phyloP scores from a whole-genome alignment of 2,329 filamentous ascomycete species.

The Coniochaeta ligniaria region DNA sequence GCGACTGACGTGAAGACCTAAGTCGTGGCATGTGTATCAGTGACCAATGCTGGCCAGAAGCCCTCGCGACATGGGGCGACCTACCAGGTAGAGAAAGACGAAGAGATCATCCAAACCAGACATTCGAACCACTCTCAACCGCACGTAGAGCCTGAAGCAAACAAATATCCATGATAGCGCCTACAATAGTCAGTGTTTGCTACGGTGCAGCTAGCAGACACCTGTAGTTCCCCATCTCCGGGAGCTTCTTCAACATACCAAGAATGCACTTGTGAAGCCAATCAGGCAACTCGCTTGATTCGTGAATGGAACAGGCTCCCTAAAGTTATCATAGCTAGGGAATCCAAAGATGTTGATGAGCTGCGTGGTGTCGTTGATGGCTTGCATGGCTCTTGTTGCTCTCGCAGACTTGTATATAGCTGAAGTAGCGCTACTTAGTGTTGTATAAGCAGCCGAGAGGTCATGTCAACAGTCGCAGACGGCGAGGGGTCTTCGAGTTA shows the following conservation, averaged over 20 bases:
- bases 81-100: constrained; percentile 8
- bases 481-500: neutral
- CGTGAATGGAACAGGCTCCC: constrained; percentile 5
- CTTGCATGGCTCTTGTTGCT: neutral
- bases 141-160: constrained; percentile 6
- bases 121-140: constrained; percentile 4
- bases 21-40: too few species aligned
- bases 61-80: neutral
- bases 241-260: neutral
- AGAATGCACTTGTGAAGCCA: constrained; percentile 4
- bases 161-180: constrained; percentile 8
- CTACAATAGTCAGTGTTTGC: constrained; percentile 1
- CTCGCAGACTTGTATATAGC: neutral
- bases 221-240: neutral
- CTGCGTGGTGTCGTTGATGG: constrained; percentile 5
- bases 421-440: neutral
- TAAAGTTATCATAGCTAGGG: constrained; percentile 5
- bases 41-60: neutral
- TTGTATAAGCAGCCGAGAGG: neutral
- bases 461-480: neutral
- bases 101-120: constrained; percentile 9
- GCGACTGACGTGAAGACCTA: constrained; percentile 6
- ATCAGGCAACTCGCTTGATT: constrained; percentile 5
- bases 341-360: constrained; percentile 7
- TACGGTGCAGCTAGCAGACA: neutral